These are phyloP conservation scores for Leonotis leonurus DNA, from an alignment of 257 asterid species.

Conservation along the genomic window DNA sequence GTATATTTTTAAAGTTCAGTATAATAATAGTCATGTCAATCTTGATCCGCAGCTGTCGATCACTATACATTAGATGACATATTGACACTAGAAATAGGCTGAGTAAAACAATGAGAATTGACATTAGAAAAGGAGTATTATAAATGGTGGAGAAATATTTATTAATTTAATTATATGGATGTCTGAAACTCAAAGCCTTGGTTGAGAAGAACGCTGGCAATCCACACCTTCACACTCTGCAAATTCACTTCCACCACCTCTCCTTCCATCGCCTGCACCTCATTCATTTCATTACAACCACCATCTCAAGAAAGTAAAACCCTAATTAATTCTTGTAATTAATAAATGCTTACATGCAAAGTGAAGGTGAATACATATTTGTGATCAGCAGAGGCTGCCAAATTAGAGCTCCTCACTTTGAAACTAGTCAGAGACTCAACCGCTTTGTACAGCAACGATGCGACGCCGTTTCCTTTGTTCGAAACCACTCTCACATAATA, in stretches of 20 bases:
- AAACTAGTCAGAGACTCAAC: slow-evolving; percentile 51
- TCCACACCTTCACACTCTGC: slow-evolving; percentile 56
- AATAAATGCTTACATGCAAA: slow-evolving; percentile 37
- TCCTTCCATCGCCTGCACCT: slow-evolving; percentile 39
- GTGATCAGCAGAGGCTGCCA: slow-evolving; percentile 32
- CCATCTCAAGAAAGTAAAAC: neutral
- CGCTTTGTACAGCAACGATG: slow-evolving; percentile 40
- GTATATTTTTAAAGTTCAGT: too few species aligned
- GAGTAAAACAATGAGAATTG: neutral
- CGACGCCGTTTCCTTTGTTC: slow-evolving; percentile 51
- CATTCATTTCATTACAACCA: neutral
- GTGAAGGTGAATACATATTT: slow-evolving; percentile 60
- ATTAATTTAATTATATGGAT: neutral
- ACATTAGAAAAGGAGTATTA: neutral
- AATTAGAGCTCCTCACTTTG: slow-evolving; percentile 41
- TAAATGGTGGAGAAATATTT: too few species aligned
- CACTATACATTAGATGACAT: too few species aligned
- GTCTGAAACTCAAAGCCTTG: slow-evolving; percentile 64
- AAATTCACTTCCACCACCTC: slow-evolving; percentile 42
- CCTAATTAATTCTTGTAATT: neutral
- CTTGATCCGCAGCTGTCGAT: too few species aligned
- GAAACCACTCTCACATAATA: slow-evolving; percentile 44
- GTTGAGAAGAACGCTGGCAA: slow-evolving; percentile 45
- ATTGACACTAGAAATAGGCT: neutral
- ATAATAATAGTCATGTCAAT: too few species aligned